Evolutionary conservation across 306 rosid species (phyloP), one percentile per base, ranked within the genome.

Genomic region (Hippophae gyantsensis): DNA sequence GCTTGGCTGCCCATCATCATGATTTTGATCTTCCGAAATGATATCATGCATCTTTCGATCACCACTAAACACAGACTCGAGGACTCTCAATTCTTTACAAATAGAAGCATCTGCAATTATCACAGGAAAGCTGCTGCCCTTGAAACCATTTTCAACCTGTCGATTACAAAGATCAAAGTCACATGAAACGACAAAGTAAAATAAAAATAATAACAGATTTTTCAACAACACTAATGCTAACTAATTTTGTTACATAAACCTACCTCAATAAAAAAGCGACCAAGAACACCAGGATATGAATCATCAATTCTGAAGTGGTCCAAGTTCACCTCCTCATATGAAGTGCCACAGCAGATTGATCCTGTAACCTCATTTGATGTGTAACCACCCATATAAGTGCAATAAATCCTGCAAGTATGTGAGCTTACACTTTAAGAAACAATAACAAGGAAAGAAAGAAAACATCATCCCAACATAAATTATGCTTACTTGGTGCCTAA

Each of bases 241-340:
- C 48, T 10, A 41, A 7, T 46, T 6, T 45, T 42, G 58, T 60
- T 32, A 32, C 3, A 7, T 45, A 3, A 7, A 13, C 67, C 57
- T 72, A 89, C 97, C 97, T 89, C 97, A 52, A 89, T 76, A 75
- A 86, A 86, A 82, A 82, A 80, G 69, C 97, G 97, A 63, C 95
- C 97, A 18, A 86, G 67, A 67, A 69, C 71, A 59, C 82, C 75
- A 2, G 83, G 85, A 54, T 84, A 82, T 57, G 72, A 66, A 78
- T 72, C 79, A 60, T 45, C 73, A 69, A 82, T 76, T 78, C 78
- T 76, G 63, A 84, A 84, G 62, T 76, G 76, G 54, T 68, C 57
- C 75, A 85, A 72, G 51, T 76, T 78, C 75, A 89, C 76, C 71
- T 84, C 80, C 63, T 89, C 95, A 69, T 69, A 75, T 7, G 46